A percentile compares a stretch with the other conserved stretches of the same genome.
phyloP scores from a whole-genome alignment of 805 yeast genomes.

The Metschnikowia amazonensis region DNA sequence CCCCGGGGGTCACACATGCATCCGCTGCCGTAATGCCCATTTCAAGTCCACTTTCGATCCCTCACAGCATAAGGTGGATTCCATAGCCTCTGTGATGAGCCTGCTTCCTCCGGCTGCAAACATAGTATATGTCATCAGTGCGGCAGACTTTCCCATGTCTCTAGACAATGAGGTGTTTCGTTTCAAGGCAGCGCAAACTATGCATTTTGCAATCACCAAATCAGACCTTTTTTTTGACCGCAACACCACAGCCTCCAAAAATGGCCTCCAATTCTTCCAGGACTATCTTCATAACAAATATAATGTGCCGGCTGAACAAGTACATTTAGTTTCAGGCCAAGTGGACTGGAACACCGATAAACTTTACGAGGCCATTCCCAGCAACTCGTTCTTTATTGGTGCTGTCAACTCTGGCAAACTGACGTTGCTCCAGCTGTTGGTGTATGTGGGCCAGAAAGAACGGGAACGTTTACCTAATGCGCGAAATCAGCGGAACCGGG shows the following conservation, averaged over 20 bases:
- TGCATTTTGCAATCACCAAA: slow-evolving; percentile 42
- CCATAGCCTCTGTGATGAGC: slow-evolving; percentile 19
- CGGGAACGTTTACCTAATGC: slow-evolving; percentile 14
- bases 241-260: slow-evolving; percentile 23
- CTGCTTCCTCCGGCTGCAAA: slow-evolving; percentile 43
- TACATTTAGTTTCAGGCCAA: slow-evolving; percentile 49
- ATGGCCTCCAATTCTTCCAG: slow-evolving; percentile 28
- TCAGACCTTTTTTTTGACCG: slow-evolving; percentile 42
- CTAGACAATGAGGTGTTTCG: slow-evolving; percentile 36
- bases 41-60: slow-evolving; percentile 38
- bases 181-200: slow-evolving; percentile 29
- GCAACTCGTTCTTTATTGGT: slow-evolving; percentile 54
- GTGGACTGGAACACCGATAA: slow-evolving; percentile 49
- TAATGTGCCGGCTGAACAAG: slow-evolving; percentile 35
- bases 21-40: slow-evolving; percentile 53
- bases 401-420: slow-evolving; percentile 70
- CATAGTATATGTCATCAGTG: slow-evolving; percentile 59
- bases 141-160: slow-evolving; percentile 70
- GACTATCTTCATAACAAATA: slow-evolving; percentile 32
- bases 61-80: slow-evolving; percentile 26
- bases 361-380: slow-evolving; percentile 36
- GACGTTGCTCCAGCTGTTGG: slow-evolving; percentile 48
- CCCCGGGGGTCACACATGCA: slow-evolving; percentile 35
- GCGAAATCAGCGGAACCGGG: slow-evolving; percentile 8
- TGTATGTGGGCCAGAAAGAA: slow-evolving; percentile 20